phyloP scores from a whole-genome alignment of 2,329 filamentous ascomycete species.

The Coniochaeta sp. region DNA sequence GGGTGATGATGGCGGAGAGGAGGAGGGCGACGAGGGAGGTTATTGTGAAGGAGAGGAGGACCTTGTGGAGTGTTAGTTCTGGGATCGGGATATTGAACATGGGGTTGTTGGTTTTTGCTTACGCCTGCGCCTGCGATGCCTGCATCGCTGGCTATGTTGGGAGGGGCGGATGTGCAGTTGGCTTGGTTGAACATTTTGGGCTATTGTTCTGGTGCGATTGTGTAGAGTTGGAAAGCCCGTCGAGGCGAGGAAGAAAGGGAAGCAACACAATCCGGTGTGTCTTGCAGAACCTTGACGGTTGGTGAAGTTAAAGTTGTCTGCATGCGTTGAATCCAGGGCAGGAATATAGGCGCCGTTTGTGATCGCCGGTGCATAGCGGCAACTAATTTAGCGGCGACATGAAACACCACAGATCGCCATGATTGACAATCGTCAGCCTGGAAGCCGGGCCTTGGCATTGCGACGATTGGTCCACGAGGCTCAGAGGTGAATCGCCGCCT shows the following conservation, averaged over 20 bases:
- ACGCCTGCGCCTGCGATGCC: slow-evolving; percentile 52
- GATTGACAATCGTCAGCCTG: background rate
- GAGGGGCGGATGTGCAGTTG: slow-evolving; percentile 37
- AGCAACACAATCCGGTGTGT: background rate
- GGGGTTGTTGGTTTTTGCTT: slow-evolving; percentile 18
- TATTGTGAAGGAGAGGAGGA: slow-evolving; percentile 60
- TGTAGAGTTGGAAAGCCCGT: background rate
- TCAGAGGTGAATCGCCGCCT: background rate
- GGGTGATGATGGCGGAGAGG: slow-evolving; percentile 48
- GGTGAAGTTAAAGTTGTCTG: background rate
- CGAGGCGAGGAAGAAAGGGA: background rate
- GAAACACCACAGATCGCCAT: background rate
- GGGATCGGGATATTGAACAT: background rate
- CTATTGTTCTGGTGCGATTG: background rate
- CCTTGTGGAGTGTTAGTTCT: slow-evolving; percentile 25
- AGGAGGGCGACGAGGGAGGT: slow-evolving; percentile 51
- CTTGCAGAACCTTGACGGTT: background rate
- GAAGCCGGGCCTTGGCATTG: background rate
- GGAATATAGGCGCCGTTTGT: background rate
- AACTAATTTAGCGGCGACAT: background rate
- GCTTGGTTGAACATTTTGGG: slow-evolving; percentile 12
- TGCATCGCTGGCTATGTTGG: slow-evolving; percentile 40
- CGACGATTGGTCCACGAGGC: background rate
- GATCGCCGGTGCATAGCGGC: background rate
- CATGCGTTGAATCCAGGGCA: no score